These are phyloP conservation scores for Diophrys appendiculata DNA, from an alignment of 73 alveolate species.

Conservation along the genomic window DNA sequence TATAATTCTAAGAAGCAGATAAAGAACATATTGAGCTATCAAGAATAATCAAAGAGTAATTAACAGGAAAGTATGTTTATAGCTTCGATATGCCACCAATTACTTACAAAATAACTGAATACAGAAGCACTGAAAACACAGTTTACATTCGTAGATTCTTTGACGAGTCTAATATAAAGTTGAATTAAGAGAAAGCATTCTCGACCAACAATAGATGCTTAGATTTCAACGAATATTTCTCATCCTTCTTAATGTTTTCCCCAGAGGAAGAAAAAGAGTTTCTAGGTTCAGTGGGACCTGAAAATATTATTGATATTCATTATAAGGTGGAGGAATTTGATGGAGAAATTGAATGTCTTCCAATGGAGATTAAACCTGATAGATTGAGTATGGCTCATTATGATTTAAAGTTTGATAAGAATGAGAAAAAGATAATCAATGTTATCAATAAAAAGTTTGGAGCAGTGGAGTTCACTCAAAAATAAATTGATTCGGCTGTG, in stretches of 20 bases:
- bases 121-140: conserved; percentile 28
- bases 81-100: conserved; percentile 26
- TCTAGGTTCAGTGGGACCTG: background rate
- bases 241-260: conserved; percentile 5
- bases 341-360: conserved; percentile 58
- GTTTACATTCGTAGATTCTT: conserved; percentile 29
- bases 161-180: conserved; percentile 31
- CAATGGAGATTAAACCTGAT: conserved; percentile 53
- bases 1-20: conserved; percentile 31
- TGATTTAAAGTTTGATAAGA: conserved; percentile 53
- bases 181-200: conserved; percentile 17
- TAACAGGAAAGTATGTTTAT: conserved; percentile 31
- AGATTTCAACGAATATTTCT: background rate
- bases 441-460: conserved; percentile 34
- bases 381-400: conserved; percentile 43
- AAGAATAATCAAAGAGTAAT: conserved; percentile 3
- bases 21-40: conserved; percentile 22
- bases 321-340: conserved; percentile 49
- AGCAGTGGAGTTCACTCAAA: conserved; percentile 35
- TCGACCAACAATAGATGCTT: background rate
- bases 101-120: conserved; percentile 34
- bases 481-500: conserved; percentile 42
- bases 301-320: conserved; percentile 17
- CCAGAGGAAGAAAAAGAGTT: conserved; percentile 14
- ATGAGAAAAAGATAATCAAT: conserved; percentile 27